Base-by-base conservation (phyloP, 805 yeast genomes). In the Starmerella geochares region DNA sequence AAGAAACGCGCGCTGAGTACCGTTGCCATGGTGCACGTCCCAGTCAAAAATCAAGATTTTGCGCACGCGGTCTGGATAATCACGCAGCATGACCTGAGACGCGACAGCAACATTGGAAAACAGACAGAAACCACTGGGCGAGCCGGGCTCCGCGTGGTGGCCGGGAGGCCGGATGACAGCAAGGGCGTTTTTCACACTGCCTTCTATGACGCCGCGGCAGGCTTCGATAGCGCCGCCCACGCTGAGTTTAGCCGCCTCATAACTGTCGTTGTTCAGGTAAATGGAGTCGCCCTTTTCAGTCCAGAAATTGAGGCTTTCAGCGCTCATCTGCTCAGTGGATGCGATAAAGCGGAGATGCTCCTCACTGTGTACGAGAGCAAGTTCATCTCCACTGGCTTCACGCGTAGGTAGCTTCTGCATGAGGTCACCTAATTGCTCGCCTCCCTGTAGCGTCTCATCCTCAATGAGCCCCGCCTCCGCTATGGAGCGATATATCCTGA, bases 1-100 rank as follows among this genome's bases (percentile, higher is more conserved):
- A 57, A 78, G 78, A 59, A 92, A 92, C 2, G 94, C 86, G 63
- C 83, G 82, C 66, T 92, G 98, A 1, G 99, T 92, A 35, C 99
- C 99, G 65, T 92, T 92, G 23, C 99, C 99, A 65, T 92, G 99
- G 67, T 92, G 99, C 43, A 92, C 87, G 66, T 92, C 99, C 99
- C 99, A 92, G 66, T 92, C 99, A 20, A 88, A 62, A 52, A 92
- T 80, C 50, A 86, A 78, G 35, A 92, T 85, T 58, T 77, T 77
- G 54, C 94, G 73, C 6, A 90, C 94, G 23, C 86, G 76, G 60
- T 90, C 96, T 0, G 96, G 95, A 65, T 86, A 90, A 50, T 76
- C 73, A 57, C 80, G 80, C 50, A 92, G 68, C 55, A 88, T 82
- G 52, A 81, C 79, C 61, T 83, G 83, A 16, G 96, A 95, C 2